Percentiles rank a stretch among this genome's conserved stretches.
phyloP scores from a whole-genome alignment of 2,329 filamentous ascomycete species.

The Cryphonectria nitschkei region DNA sequence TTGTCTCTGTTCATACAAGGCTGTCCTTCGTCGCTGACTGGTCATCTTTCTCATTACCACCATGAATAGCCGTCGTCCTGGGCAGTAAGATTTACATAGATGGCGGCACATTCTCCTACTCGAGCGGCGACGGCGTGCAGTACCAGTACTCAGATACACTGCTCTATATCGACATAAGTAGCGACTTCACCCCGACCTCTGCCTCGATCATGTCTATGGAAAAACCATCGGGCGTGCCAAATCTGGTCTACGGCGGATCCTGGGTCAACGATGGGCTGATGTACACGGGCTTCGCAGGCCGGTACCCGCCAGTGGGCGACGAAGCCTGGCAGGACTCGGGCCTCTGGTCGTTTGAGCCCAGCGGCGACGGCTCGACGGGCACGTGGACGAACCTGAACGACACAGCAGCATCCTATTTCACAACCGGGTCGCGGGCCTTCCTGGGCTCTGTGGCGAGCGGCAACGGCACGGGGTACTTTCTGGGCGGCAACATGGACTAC shows the following conservation, averaged over 20 bases:
- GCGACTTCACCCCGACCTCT: conserved; percentile 15
- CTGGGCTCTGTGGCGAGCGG: conserved; percentile 20
- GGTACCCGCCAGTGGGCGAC: conserved; percentile 6
- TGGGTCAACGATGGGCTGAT: conserved; percentile 17
- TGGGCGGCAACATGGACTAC: conserved; percentile 15
- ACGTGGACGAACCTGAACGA: conserved; percentile 24
- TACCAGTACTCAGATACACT: conserved; percentile 32
- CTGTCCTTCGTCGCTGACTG: not conserved
- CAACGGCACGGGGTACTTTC: conserved; percentile 21
- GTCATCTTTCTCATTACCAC: not conserved
- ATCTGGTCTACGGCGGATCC: conserved; percentile 8
- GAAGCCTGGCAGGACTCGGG: conserved; percentile 6
- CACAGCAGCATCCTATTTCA: conserved; percentile 11
- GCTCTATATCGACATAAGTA: conserved; percentile 13
- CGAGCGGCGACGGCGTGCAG: conserved; percentile 17
- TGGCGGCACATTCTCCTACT: conserved; percentile 33
- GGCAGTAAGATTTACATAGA: conserved; percentile 33
- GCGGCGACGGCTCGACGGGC: conserved; percentile 12
- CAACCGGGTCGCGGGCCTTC: not conserved
- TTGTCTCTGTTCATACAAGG: not conserved
- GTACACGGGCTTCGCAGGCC: conserved; percentile 24
- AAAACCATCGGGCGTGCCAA: conserved; percentile 18
- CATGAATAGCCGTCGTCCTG: conserved; percentile 31
- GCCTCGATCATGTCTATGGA: conserved; percentile 2
- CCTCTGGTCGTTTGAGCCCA: conserved; percentile 24